Conservation (phyloP, 208 protist species). For the Trypanosoma conorhini region DNA sequence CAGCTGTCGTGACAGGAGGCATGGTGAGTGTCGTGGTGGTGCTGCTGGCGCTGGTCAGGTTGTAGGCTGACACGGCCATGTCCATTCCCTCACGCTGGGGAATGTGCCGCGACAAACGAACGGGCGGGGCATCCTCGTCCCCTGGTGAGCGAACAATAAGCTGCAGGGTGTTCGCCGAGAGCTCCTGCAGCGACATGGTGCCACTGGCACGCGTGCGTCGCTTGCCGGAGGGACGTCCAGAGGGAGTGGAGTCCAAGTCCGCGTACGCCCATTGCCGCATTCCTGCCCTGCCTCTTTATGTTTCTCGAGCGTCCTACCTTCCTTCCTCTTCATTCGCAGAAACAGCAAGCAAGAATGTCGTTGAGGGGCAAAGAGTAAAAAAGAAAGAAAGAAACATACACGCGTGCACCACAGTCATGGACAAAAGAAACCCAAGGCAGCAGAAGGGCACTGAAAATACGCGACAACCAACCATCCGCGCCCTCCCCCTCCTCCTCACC, state of each 20-base stretch:
- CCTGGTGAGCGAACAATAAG: constrained; percentile 21
- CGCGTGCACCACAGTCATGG: background rate
- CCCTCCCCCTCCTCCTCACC: no score
- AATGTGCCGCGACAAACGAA: constrained; percentile 84
- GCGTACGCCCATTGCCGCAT: constrained; percentile 29
- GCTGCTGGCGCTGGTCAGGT: constrained; percentile 34
- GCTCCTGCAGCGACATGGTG: constrained; percentile 19
- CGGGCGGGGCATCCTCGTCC: constrained; percentile 40
- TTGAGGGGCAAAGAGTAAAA: background rate
- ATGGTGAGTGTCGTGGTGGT: background rate
- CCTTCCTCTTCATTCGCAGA: background rate
- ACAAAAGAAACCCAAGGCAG: background rate
- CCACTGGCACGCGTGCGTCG: constrained; percentile 8
- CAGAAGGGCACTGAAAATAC: background rate
- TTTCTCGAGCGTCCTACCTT: constrained; percentile 2
- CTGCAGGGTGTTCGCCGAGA: constrained; percentile 26
- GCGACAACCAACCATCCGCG: background rate
- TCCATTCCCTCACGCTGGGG: constrained; percentile 81
- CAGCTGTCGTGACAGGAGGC: background rate
- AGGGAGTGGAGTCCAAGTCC: constrained; percentile 25
- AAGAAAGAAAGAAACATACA: background rate
- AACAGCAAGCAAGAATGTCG: background rate
- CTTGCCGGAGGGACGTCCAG: constrained; percentile 9
- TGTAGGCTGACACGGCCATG: constrained; percentile 77
- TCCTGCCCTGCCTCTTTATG: background rate